Evolutionary conservation across 257 asterid species (phyloP).

Genomic region (Schizonepeta tenuifolia): DNA sequence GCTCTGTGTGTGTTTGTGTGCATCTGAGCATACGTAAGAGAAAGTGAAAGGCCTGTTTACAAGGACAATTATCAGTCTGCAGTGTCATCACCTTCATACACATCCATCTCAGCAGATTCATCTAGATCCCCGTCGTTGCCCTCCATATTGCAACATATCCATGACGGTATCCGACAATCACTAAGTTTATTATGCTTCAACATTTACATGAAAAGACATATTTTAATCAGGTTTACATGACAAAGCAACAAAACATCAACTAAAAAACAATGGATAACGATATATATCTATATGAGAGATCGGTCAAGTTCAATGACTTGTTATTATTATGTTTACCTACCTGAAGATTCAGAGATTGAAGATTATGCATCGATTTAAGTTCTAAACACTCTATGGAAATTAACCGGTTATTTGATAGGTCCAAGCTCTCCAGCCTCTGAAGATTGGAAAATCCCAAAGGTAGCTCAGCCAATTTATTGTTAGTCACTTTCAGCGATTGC

Average conservation of each 20-base stretch:
- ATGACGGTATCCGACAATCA: slow-evolving; percentile 66
- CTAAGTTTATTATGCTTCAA: slow-evolving; percentile 72
- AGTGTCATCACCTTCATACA: slow-evolving; percentile 56
- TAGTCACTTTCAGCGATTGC: slow-evolving; percentile 70
- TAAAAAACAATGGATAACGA: neutral
- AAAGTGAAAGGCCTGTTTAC: slow-evolving; percentile 36
- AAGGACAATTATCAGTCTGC: slow-evolving; percentile 42
- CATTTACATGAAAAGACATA: slow-evolving; percentile 14
- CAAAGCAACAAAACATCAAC: neutral
- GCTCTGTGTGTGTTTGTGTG: neutral
- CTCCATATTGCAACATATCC: slow-evolving; percentile 91
- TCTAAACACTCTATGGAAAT: slow-evolving; percentile 68
- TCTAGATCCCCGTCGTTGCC: slow-evolving; percentile 59
- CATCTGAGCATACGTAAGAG: slow-evolving; percentile 4
- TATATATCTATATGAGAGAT: neutral
- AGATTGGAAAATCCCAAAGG: slow-evolving; percentile 67
- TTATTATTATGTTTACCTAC: slow-evolving; percentile 42
- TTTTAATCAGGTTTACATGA: slow-evolving; percentile 6
- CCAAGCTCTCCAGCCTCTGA: slow-evolving; percentile 80
- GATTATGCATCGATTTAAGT: slow-evolving; percentile 75
- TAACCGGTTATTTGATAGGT: slow-evolving; percentile 81
- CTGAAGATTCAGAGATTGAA: slow-evolving; percentile 76
- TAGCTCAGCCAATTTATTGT: slow-evolving; percentile 75
- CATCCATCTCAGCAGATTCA: slow-evolving; percentile 94
- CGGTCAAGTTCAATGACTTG: neutral